Evolutionary conservation across 257 asterid genomes (phyloP).

Genomic region (Solanum piurae): DNA sequence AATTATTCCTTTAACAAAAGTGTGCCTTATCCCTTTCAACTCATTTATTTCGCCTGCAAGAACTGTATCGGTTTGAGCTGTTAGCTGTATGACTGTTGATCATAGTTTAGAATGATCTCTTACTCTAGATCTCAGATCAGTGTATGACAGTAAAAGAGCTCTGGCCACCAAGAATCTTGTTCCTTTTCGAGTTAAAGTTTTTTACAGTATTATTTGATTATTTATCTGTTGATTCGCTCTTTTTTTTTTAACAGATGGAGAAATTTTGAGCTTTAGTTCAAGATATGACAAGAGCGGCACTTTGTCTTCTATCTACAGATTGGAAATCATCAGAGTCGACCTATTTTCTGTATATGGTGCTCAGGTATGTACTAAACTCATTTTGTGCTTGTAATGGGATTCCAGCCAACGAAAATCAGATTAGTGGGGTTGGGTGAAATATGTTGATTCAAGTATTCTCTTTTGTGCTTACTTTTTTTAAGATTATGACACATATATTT

Average conservation of each 20-base stretch:
- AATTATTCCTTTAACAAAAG: not conserved
- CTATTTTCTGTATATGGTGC: constrained; percentile 59
- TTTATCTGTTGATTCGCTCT: not conserved
- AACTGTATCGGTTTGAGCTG: not conserved
- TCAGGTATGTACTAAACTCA: constrained; percentile 45
- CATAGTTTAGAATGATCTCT: not conserved
- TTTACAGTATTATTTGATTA: not conserved
- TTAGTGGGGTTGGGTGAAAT: not conserved
- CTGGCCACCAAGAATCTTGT: not conserved
- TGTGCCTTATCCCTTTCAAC: not conserved
- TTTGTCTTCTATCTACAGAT: constrained; percentile 56
- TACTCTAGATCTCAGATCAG: not conserved
- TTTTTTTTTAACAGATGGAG: constrained; percentile 41
- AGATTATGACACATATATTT: not conserved
- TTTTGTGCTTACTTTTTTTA: not conserved
- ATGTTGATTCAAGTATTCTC: not conserved
- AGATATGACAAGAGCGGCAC: constrained; percentile 23
- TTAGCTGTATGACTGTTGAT: not conserved
- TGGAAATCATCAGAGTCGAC: constrained; percentile 56
- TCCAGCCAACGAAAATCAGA: not conserved
- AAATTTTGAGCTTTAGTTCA: constrained; percentile 22
- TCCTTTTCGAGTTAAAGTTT: not conserved
- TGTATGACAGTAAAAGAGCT: not conserved
- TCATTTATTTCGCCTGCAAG: not conserved
- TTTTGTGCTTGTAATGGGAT: not conserved